Conservation (phyloP, 2,329 filamentous ascomycete genomes). For the Fusarium cicatricum region DNA sequence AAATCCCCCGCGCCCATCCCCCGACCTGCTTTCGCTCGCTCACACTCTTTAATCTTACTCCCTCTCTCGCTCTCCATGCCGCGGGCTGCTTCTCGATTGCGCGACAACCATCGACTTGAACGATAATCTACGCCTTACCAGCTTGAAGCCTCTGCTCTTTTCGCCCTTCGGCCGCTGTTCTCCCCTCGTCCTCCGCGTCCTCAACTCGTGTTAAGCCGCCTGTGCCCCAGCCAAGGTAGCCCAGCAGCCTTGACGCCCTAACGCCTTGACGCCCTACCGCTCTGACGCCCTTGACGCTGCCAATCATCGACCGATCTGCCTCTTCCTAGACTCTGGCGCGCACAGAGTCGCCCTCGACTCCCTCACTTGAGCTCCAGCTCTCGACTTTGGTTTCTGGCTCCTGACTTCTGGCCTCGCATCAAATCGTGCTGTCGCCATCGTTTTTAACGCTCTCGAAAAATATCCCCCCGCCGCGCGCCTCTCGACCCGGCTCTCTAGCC, state of each 20-base stretch:
- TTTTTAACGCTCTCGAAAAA: slow-evolving; percentile 5
- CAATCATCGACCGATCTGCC: slow-evolving; percentile 42
- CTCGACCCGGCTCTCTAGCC: slow-evolving; percentile 12
- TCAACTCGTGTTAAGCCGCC: slow-evolving; percentile 23
- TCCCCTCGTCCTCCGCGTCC: slow-evolving; percentile 10
- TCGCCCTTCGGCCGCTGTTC: neutral
- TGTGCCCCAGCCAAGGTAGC: slow-evolving; percentile 23
- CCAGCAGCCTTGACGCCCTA: slow-evolving; percentile 33
- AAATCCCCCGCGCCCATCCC: slow-evolving; percentile 24
- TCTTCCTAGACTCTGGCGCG: slow-evolving; percentile 33
- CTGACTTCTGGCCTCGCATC: slow-evolving; percentile 30
- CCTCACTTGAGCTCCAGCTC: slow-evolving; percentile 33
- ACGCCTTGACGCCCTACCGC: slow-evolving; percentile 37
- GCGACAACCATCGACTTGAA: slow-evolving; percentile 27
- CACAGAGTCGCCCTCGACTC: slow-evolving; percentile 35
- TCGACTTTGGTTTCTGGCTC: slow-evolving; percentile 27
- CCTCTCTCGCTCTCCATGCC: slow-evolving; percentile 30
- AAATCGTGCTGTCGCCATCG: slow-evolving; percentile 26
- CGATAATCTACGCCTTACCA: slow-evolving; percentile 17
- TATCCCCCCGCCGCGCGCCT: neutral
- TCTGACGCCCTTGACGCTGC: slow-evolving; percentile 39
- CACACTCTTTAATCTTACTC: slow-evolving; percentile 34
- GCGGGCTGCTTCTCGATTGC: slow-evolving; percentile 25
- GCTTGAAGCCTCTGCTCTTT: slow-evolving; percentile 12
- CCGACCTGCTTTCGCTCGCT: neutral